Percentiles rank a stretch among this genome's conserved stretches.
These are phyloP conservation scores for Tulasnella sp. DNA, from an alignment of 768 basidiomycete species.

Conservation along the genomic window DNA sequence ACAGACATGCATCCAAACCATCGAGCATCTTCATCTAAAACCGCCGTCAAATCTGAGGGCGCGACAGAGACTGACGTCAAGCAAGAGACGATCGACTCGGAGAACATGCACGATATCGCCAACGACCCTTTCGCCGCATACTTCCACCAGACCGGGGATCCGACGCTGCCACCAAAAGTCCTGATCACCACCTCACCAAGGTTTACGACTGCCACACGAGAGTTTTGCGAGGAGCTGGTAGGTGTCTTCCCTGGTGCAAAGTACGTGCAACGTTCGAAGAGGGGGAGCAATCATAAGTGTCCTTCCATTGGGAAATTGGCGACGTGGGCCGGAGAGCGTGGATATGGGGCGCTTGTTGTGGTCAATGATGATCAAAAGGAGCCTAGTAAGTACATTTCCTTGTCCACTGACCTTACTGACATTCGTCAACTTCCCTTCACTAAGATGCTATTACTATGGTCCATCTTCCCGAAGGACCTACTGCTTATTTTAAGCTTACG, in stretches of 20 bases:
- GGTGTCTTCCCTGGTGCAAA: constrained; percentile 88
- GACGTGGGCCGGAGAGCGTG: constrained; percentile 82
- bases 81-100: constrained; percentile 32
- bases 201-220: constrained; percentile 79
- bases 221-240: constrained; percentile 85
- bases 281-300: constrained; percentile 44
- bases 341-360: constrained; percentile 79
- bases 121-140: constrained; percentile 71
- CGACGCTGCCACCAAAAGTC: constrained; percentile 64
- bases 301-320: constrained; percentile 87
- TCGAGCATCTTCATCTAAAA: neutral
- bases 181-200: constrained; percentile 84
- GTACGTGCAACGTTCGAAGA: constrained; percentile 69
- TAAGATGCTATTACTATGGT: constrained; percentile 87
- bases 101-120: constrained; percentile 55
- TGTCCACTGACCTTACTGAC: constrained; percentile 12
- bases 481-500: constrained; percentile 89
- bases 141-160: constrained; percentile 36
- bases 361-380: constrained; percentile 94
- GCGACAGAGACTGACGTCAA: too few relatives aligned
- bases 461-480: constrained; percentile 83
- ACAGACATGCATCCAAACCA: constrained; percentile 17
- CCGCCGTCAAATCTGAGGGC: neutral
- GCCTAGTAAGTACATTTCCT: constrained; percentile 53
- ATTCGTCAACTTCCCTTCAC: neutral